phyloP scores from a whole-genome alignment of 768 basidiomycete genomes.

The Psilocybe tampanensis region DNA sequence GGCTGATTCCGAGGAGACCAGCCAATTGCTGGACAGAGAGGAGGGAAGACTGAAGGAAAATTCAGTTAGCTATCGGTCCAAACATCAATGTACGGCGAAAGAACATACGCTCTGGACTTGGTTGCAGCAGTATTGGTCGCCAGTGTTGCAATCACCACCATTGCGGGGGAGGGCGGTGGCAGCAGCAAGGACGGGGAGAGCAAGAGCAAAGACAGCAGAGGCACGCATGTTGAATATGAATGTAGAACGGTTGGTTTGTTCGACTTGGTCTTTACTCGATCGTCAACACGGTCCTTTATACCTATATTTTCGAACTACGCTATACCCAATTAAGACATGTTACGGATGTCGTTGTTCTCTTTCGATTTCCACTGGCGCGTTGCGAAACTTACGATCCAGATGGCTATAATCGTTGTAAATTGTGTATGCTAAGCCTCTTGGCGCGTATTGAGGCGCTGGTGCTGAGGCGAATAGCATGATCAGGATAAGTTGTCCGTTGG shows the following conservation, averaged over 20 bases:
- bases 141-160: constrained; percentile 2
- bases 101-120: background rate
- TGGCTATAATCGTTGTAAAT: no score
- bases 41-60: background rate
- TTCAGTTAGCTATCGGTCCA: background rate
- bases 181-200: constrained; percentile 13
- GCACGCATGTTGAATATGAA: constrained; percentile 8
- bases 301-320: background rate
- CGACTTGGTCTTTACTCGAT: background rate
- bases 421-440: no score
- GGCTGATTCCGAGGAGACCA: background rate
- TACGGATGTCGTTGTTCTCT: no score
- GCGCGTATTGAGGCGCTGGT: no score
- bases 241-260: background rate
- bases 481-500: no score
- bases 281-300: background rate
- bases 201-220: constrained; percentile 3
- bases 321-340: no score
- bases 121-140: constrained; percentile 21
- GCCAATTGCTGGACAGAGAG: background rate
- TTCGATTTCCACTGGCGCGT: no score
- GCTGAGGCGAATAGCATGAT: no score
- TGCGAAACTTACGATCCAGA: no score
- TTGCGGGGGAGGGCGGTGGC: constrained; percentile 8
- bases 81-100: background rate